Percentiles rank a stretch among this genome's conserved stretches.
These are phyloP conservation scores for Dactylellina leptospora DNA, from an alignment of 2,329 filamentous ascomycete species.

Conservation along the genomic window DNA sequence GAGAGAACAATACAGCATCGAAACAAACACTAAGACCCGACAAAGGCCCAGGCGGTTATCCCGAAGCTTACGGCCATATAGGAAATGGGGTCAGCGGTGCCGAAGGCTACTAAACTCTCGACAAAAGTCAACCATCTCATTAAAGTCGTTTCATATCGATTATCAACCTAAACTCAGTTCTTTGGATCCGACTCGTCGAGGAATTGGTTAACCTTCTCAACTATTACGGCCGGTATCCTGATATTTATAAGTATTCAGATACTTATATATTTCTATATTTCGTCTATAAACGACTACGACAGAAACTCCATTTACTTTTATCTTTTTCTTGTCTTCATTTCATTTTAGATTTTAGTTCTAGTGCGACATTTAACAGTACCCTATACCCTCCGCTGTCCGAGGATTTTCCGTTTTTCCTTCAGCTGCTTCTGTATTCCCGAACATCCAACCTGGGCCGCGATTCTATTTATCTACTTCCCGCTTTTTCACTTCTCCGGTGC, in stretches of 20 bases:
- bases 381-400: constrained; percentile 37
- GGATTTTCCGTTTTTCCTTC: constrained; percentile 15
- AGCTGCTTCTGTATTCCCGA: no score
- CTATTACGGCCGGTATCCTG: no score
- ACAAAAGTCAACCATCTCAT: constrained; percentile 3
- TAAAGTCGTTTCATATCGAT: constrained; percentile 14
- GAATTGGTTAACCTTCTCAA: constrained; percentile 49
- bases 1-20: constrained; percentile 33
- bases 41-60: constrained; percentile 50
- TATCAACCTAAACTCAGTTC: constrained; percentile 6
- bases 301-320: constrained; percentile 1
- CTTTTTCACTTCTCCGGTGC: constrained; percentile 28
- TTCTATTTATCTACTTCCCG: constrained; percentile 16
- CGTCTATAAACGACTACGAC: constrained; percentile 18
- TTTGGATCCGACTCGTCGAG: constrained; percentile 28
- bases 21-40: constrained; percentile 44
- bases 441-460: constrained; percentile 7
- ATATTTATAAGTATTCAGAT: no score
- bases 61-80: constrained; percentile 52
- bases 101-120: constrained; percentile 43
- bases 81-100: constrained; percentile 54
- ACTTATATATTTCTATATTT: no score
- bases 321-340: background rate
- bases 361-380: constrained; percentile 41
- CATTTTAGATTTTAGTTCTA: constrained; percentile 26